These are phyloP conservation scores for Plasmodium cynomolgi DNA, from an alignment of 169 alveolate species.

Conservation along the genomic window DNA sequence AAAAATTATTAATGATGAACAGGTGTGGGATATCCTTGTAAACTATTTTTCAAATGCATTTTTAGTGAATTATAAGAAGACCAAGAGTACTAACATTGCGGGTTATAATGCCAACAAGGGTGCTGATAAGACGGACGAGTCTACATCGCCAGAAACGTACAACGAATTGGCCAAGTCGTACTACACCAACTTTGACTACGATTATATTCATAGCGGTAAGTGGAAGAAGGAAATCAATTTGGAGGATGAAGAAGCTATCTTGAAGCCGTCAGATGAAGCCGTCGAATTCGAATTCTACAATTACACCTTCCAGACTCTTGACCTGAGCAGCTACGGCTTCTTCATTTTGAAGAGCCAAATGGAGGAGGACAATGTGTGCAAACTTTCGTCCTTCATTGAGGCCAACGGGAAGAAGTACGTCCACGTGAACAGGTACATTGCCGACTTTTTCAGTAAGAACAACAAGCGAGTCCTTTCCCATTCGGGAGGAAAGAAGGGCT, in stretches of 20 bases:
- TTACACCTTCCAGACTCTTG: conserved; percentile 57
- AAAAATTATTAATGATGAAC: conserved; percentile 56
- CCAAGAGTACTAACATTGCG: not conserved
- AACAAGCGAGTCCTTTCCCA: conserved; percentile 45
- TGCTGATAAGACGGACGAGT: not conserved
- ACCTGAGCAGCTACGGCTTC: conserved; percentile 37
- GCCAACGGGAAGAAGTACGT: conserved; percentile 66
- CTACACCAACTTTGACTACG: conserved; percentile 41
- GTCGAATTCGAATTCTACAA: conserved; percentile 70
- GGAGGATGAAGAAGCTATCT: conserved; percentile 54
- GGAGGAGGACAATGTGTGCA: conserved; percentile 58
- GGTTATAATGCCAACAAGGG: not conserved
- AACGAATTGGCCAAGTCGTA: conserved; percentile 15
- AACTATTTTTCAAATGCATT: conserved; percentile 34
- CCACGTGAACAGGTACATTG: conserved; percentile 32
- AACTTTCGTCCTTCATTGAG: conserved; percentile 52
- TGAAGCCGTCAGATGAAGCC: conserved; percentile 58
- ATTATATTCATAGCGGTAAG: conserved; percentile 64
- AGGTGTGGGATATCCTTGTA: conserved; percentile 51
- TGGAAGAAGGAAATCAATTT: conserved; percentile 56
- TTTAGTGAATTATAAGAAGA: conserved; percentile 56
- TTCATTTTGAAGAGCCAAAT: conserved; percentile 51
- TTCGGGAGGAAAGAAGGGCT: not conserved
- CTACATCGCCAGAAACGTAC: not conserved
- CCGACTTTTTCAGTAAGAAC: conserved; percentile 51